Evolutionary conservation across 2,329 filamentous ascomycete genomes (phyloP).

Genomic region (Xylaria sp.): DNA sequence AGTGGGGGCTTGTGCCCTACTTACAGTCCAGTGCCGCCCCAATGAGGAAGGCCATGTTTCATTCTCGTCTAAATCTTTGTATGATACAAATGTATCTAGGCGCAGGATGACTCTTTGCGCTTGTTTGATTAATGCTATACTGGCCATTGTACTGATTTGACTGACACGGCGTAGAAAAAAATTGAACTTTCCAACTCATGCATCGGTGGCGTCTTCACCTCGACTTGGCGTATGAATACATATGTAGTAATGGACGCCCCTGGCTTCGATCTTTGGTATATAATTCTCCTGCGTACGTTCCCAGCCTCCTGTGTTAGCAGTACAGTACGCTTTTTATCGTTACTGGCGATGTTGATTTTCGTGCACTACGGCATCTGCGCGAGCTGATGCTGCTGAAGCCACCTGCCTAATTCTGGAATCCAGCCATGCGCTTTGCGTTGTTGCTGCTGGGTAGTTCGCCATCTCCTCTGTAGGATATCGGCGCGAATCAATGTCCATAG

Average conservation of each 20-base stretch:
- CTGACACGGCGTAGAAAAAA: not conserved
- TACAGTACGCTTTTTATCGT: constrained; percentile 3
- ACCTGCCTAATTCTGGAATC: constrained; percentile 44
- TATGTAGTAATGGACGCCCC: not conserved
- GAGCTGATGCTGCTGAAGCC: constrained; percentile 41
- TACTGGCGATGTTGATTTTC: constrained; percentile 20
- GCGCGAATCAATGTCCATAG: constrained; percentile 41
- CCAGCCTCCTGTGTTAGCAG: not conserved
- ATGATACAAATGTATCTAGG: not conserved
- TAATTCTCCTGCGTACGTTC: not conserved
- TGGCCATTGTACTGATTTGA: not conserved
- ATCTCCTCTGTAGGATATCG: constrained; percentile 30
- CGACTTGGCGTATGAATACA: not conserved
- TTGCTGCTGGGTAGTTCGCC: constrained; percentile 21
- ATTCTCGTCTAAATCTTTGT: not conserved
- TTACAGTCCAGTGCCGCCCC: not conserved
- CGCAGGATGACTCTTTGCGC: not conserved
- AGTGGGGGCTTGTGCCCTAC: constrained; percentile 16
- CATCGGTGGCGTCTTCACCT: not conserved
- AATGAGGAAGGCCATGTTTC: constrained; percentile 16
- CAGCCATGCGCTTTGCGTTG: constrained; percentile 14
- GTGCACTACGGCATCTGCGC: constrained; percentile 23
- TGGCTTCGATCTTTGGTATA: constrained; percentile 19
- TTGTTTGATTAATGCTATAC: not conserved
- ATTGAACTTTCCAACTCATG: not conserved